Conservation (phyloP, 1,139 yeast genomes). For the Meyerozyma elateridarum region DNA sequence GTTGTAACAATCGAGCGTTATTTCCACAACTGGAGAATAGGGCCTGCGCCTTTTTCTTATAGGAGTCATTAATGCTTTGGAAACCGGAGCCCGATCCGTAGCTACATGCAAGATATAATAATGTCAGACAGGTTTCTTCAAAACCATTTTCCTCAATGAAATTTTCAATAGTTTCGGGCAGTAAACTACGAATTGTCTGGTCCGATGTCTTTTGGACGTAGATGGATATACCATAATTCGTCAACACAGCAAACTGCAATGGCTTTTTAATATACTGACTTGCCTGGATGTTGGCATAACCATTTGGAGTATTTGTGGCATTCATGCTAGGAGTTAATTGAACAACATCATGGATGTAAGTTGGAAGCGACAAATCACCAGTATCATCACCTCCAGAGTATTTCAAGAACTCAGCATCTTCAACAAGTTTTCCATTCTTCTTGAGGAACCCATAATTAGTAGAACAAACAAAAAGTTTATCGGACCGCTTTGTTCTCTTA, state of each 20-base stretch:
- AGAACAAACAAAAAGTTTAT: constrained; percentile 66
- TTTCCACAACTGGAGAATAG: constrained; percentile 53
- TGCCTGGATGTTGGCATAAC: constrained; percentile 79
- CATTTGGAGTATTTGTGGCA: constrained; percentile 69
- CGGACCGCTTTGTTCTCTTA: constrained; percentile 39
- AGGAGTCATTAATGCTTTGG: constrained; percentile 45
- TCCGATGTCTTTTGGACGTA: constrained; percentile 79
- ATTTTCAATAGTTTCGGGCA: constrained; percentile 51
- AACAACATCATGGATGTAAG: constrained; percentile 63
- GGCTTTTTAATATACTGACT: constrained; percentile 69
- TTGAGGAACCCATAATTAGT: constrained; percentile 82
- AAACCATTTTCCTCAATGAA: constrained; percentile 47
- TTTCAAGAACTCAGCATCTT: constrained; percentile 73
- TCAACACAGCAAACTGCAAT: constrained; percentile 72
- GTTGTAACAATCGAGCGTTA: constrained; percentile 42
- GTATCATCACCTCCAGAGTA: constrained; percentile 37
- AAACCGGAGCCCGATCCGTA: constrained; percentile 33
- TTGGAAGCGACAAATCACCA: constrained; percentile 14
- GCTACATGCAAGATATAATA: constrained; percentile 77
- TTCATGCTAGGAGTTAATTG: constrained; percentile 67
- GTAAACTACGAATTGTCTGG: constrained; percentile 63
- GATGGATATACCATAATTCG: constrained; percentile 72
- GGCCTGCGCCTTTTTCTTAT: constrained; percentile 45
- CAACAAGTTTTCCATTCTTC: constrained; percentile 64
- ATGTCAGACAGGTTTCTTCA: constrained; percentile 82